phyloP scores from a whole-genome alignment of 164 flowering plant genomes.

The Nymphaea colorata region DNA sequence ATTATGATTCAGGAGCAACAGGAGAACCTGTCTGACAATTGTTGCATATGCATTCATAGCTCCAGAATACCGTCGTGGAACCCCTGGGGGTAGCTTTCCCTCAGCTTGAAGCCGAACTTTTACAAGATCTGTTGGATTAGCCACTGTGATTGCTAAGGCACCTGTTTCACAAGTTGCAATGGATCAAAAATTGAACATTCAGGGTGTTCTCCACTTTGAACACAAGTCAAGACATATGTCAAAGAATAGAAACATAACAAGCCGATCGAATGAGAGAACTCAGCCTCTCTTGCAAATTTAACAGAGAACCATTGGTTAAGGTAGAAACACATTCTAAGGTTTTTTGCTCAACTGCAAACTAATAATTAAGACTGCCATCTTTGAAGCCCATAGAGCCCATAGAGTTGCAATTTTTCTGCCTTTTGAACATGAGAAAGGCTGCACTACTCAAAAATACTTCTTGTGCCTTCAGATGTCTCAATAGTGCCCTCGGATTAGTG shows the following conservation, averaged over 20 bases:
- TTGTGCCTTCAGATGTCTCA: too few relatives aligned
- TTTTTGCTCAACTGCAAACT: too few relatives aligned
- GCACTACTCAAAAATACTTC: too few relatives aligned
- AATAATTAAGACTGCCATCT: too few relatives aligned
- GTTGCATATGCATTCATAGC: slow-evolving; percentile 77
- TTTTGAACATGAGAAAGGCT: too few relatives aligned
- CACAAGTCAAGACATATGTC: not conserved
- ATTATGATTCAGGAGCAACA: not conserved
- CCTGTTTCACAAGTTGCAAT: slow-evolving; percentile 27
- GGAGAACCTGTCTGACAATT: slow-evolving; percentile 60
- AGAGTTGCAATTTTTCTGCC: too few relatives aligned
- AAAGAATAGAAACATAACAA: not conserved
- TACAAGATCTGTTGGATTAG: slow-evolving; percentile 98
- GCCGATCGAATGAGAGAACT: not conserved
- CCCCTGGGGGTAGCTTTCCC: slow-evolving; percentile 78
- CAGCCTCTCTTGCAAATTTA: not conserved
- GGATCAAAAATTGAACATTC: not conserved
- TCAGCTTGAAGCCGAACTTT: slow-evolving; percentile 96
- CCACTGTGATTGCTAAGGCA: slow-evolving; percentile 74
- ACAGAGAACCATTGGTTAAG: not conserved
- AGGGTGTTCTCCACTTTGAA: not conserved
- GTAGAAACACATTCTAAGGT: too few relatives aligned
- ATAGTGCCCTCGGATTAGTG: too few relatives aligned
- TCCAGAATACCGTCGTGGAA: slow-evolving; percentile 76
- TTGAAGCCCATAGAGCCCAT: too few relatives aligned